Conservation (phyloP, 257 asterid genomes). For the Solanum tarapatanum region DNA sequence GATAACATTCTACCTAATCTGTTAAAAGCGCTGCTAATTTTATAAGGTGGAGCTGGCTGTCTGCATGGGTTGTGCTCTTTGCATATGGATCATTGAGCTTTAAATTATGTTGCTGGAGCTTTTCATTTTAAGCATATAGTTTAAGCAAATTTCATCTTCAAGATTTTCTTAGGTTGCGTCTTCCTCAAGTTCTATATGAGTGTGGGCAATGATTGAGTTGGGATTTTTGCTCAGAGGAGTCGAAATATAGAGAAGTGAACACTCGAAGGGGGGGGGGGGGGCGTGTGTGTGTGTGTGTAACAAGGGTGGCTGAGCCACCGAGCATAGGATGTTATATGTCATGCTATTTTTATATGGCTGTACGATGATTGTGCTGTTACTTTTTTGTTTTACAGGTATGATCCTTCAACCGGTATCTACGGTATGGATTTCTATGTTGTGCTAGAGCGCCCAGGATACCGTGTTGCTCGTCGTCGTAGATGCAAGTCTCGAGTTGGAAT, state of each 20-base stretch:
- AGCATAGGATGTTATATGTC: too few relatives aligned
- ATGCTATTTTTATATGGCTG: not conserved
- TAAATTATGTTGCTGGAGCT: not conserved
- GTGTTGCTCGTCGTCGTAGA: conserved; percentile 73
- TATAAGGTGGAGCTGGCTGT: not conserved
- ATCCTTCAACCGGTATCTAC: conserved; percentile 46
- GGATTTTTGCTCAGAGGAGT: too few relatives aligned
- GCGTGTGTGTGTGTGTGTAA: too few relatives aligned
- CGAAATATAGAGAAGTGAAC: too few relatives aligned
- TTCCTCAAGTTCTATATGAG: too few relatives aligned
- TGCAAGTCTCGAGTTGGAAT: conserved; percentile 77
- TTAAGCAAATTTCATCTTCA: too few relatives aligned
- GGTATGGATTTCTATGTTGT: conserved; percentile 57
- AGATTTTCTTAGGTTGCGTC: too few relatives aligned
- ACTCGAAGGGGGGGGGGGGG: too few relatives aligned
- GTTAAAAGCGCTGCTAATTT: not conserved
- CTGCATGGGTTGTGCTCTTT: not conserved
- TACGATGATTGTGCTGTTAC: not conserved
- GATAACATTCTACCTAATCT: not conserved
- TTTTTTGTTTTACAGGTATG: conserved; percentile 14
- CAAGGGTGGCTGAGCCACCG: too few relatives aligned
- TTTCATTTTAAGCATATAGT: too few relatives aligned
- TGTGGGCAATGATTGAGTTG: too few relatives aligned
- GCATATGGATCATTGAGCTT: not conserved
- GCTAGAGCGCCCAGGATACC: conserved; percentile 62